Conservation (phyloP, 2,329 filamentous ascomycete species). For the Fusarium buxicola region DNA sequence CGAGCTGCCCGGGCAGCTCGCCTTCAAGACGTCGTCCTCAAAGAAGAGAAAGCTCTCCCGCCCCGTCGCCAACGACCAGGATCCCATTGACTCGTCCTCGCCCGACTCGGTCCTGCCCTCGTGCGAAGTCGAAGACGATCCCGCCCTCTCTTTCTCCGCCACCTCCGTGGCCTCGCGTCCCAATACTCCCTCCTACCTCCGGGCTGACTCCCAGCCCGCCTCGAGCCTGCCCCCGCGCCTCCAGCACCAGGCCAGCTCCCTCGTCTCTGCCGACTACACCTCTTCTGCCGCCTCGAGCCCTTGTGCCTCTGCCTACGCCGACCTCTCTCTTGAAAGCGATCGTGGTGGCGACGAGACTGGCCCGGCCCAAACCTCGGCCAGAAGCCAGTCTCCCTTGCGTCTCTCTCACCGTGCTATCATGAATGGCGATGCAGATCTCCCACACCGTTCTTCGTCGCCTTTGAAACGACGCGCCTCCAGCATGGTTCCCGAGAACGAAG, state of each 20-base stretch:
- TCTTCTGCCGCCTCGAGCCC: conserved; percentile 70
- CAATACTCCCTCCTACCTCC: conserved; percentile 56
- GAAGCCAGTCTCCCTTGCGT: conserved; percentile 66
- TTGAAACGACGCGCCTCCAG: conserved; percentile 73
- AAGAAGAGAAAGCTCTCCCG: conserved; percentile 77
- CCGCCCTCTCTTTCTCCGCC: conserved; percentile 63
- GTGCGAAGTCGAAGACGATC: conserved; percentile 64
- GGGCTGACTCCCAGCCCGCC: conserved; percentile 58
- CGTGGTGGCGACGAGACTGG: conserved; percentile 61
- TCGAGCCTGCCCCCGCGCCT: conserved; percentile 65
- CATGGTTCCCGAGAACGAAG: conserved; percentile 64
- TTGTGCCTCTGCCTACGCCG: conserved; percentile 65
- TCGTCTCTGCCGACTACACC: conserved; percentile 61
- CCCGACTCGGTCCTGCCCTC: conserved; percentile 64
- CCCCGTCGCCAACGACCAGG: conserved; percentile 58
- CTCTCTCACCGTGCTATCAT: conserved; percentile 66
- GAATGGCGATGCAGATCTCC: conserved; percentile 68
- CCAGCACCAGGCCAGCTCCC: conserved; percentile 58
- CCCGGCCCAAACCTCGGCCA: conserved; percentile 53
- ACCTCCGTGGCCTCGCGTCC: conserved; percentile 54
- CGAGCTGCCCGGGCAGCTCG: conserved; percentile 75
- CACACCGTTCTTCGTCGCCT: conserved; percentile 72
- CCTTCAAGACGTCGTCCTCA: conserved; percentile 77
- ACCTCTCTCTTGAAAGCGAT: conserved; percentile 68
- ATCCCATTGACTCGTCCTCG: conserved; percentile 52